Base-by-base conservation (phyloP, 345 rosid genomes). In the Citrus hindsii region DNA sequence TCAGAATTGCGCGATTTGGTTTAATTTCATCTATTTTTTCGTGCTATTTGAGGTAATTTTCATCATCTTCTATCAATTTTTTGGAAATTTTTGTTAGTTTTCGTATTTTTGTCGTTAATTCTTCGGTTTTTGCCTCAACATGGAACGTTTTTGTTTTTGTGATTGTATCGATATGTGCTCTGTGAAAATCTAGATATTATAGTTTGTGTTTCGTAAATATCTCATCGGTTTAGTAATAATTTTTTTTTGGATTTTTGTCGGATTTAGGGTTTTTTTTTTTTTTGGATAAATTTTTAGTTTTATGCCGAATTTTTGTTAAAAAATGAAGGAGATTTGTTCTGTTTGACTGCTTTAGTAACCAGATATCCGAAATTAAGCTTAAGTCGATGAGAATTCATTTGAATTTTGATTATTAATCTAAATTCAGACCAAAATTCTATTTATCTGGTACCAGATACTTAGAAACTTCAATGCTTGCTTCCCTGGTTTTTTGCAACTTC, bases 21-120 rank as follows among this genome's bases (percentile, higher is more conserved):
- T 56, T 22, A 37, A 60, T 59, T 83, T 72, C 78, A 62, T 46
- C 53, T 32, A n/a, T 71, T 72, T 71, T 38, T 71, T 38, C 59
- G 64, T 16, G 32, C 32, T 33, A 3, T 37, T 67, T 32, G 22
- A 76, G 85, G 82, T 83, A 67, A n/a, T 18, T 33, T 21, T 10
- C 19, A 37, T 21, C 14, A 6, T 22, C 24, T 79, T 28, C 55
- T 55, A 28, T 65, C 28, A 59, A 46, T 56, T 33, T 48, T 71
- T 25, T 51, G 56, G 60, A 16, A 66, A 10, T 46, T 76, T 58
- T 27, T 7, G 16, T 55, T 70, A 25, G 9, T 28, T 62, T 79
- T 16, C 27, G 13, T 80, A 8, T 65, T 9, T 35, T 53, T 18
- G 2, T 77, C 51, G 19, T 21, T 46, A 33, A 9, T 66, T 18